phyloP scores from a whole-genome alignment of 345 rosid genomes.

The Salix purpurea region DNA sequence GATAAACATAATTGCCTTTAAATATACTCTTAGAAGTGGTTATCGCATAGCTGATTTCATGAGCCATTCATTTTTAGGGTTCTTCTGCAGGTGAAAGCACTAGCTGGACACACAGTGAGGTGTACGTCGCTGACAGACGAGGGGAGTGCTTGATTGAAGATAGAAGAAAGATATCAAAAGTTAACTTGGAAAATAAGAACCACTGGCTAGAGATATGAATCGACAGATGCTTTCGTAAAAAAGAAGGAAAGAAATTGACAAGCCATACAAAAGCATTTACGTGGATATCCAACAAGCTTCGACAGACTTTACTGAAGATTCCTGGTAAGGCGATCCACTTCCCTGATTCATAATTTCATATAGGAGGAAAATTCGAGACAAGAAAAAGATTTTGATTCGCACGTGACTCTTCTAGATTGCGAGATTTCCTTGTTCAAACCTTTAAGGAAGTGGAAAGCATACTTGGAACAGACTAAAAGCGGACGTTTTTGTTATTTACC shows the following conservation, averaged over 20 bases:
- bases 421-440: not conserved
- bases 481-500: not conserved
- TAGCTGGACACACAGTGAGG: no score
- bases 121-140: no score
- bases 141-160: not conserved
- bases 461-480: not conserved
- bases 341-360: not conserved
- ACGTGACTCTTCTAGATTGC: not conserved
- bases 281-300: not conserved
- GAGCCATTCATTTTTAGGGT: no score
- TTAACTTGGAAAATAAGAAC: not conserved
- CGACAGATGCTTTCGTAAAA: not conserved
- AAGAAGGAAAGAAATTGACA: not conserved
- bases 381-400: not conserved
- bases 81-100: no score
- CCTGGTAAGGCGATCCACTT: not conserved
- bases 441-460: not conserved
- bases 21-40: no score
- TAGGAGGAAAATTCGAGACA: not conserved
- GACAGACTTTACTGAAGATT: not conserved
- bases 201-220: not conserved
- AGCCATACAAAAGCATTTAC: not conserved
- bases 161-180: not conserved
- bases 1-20: no score
- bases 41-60: no score